Evolutionary conservation across 495 filamentous ascomycete genomes (phyloP).

Genomic region (Penicillium diatomitis): DNA sequence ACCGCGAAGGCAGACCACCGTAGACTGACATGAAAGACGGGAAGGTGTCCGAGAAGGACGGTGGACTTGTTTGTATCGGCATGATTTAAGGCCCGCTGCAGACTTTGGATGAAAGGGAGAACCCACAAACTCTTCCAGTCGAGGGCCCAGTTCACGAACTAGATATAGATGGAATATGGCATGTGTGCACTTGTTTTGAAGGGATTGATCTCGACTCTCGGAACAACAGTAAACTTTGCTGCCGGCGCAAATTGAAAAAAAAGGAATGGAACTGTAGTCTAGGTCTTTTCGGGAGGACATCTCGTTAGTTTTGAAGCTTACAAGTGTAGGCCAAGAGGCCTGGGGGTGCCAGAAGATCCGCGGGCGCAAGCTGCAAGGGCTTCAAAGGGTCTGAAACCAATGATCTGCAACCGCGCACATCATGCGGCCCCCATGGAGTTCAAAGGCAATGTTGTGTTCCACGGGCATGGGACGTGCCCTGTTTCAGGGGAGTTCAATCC

Average conservation of each 20-base stretch:
- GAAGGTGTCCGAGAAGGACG: constrained; percentile 51
- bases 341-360: not conserved
- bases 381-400: constrained; percentile 1
- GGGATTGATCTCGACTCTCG: not conserved
- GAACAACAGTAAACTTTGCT: constrained; percentile 28
- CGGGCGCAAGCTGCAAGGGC: constrained; percentile 15
- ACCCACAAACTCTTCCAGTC: constrained; percentile 3
- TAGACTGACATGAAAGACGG: constrained; percentile 67
- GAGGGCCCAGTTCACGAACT: no score
- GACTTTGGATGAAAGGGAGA: constrained; percentile 1
- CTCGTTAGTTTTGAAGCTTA: constrained; percentile 15
- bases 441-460: not conserved
- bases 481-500: not conserved
- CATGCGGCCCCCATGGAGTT: not conserved
- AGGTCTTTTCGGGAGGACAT: constrained; percentile 20
- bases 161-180: no score
- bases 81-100: constrained; percentile 18
- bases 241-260: constrained; percentile 33
- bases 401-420: constrained; percentile 16
- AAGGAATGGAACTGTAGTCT: not conserved
- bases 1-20: constrained; percentile 27
- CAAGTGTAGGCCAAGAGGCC: constrained; percentile 4
- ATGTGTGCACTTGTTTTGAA: no score
- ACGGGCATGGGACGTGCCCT: not conserved
- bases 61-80: constrained; percentile 39